Evolutionary conservation across 2,329 filamentous ascomycete genomes (phyloP), one percentile per base, ranked within the genome.

Genomic region (Aureobasidium subglaciale): DNA sequence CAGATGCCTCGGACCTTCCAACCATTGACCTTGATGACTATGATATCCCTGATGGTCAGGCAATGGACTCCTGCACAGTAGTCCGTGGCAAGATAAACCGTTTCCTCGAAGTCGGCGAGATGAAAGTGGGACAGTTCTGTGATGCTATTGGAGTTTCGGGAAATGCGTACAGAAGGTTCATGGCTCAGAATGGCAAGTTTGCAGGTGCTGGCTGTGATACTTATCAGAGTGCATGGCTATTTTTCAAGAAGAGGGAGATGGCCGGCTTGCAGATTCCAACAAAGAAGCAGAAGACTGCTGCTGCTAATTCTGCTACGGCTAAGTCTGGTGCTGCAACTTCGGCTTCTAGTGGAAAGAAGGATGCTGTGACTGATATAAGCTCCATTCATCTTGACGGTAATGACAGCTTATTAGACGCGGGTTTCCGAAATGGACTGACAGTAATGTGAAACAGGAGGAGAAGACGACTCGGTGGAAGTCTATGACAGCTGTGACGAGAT

Each of bases 401-500:
- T 22, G 7, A n/a, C 5, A 32, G 13, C n/a, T n/a, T 30, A 13
- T 13, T 30, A 13, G 13, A 30, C 8, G 29, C 13, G 10, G 4
- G 32, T 35, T 13, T 35, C 15, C 13, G 32, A 2, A 15, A 10
- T 16, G 13, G 34, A 7, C n/a, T 37, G 34, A 25, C 15, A 10
- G 6, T 2, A 4, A 16, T 11, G 34, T 24, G 16, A 20, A 20
- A 35, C n/a, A 0, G 75, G 76, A 11, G 80, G 84, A 64, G 73
- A 72, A 0, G 62, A 66, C 0, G 70, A 72, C 30, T 62, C 56
- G 0, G 78, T 83, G 6, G 66, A 69, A 1, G 68, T 84, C 29
- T 83, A 70, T 62, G 80, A 84, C 59, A 79, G 76, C 5, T 84
- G 80, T 66, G 76, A 83, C 60, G 78, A 79, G 49, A 64, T 84